Evolutionary conservation across 2,329 filamentous ascomycete genomes (phyloP).

Genomic region (Pseudocercospora pini-densiflorae): DNA sequence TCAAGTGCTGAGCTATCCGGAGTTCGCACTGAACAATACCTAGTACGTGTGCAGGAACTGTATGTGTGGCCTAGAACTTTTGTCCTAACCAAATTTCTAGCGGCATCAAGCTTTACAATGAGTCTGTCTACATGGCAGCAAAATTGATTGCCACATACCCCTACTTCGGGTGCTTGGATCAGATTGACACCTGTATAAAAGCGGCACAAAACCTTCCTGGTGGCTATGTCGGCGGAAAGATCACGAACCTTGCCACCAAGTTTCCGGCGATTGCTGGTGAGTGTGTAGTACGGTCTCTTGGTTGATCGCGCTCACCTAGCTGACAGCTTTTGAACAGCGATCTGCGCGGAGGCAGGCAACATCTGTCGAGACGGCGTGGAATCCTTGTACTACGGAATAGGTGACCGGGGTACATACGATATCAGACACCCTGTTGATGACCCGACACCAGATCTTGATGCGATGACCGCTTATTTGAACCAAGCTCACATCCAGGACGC

Average conservation of each 20-base stretch:
- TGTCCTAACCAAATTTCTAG: background rate
- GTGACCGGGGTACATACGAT: slow-evolving; percentile 58
- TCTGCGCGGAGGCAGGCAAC: slow-evolving; percentile 44
- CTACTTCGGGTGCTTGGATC: slow-evolving; percentile 54
- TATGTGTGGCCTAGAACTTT: background rate
- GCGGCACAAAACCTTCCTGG: slow-evolving; percentile 40
- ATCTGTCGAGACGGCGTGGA: slow-evolving; percentile 47
- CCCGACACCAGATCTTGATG: slow-evolving; percentile 37
- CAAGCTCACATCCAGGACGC: slow-evolving; percentile 59
- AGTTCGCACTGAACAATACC: slow-evolving; percentile 41
- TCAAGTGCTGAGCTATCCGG: slow-evolving; percentile 47
- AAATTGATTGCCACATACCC: too few relatives aligned
- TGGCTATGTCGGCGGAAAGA: slow-evolving; percentile 32
- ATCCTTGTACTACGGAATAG: slow-evolving; percentile 34
- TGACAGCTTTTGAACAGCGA: slow-evolving; percentile 50
- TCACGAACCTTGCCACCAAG: slow-evolving; percentile 18
- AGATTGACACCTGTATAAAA: slow-evolving; percentile 58
- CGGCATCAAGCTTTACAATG: slow-evolving; percentile 54
- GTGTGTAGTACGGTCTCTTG: too few relatives aligned
- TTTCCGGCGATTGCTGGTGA: slow-evolving; percentile 16
- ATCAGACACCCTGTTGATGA: slow-evolving; percentile 57
- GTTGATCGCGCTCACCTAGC: too few relatives aligned
- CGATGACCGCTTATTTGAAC: slow-evolving; percentile 61
- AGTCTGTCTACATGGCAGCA: slow-evolving; percentile 55
- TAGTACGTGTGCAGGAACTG: slow-evolving; percentile 38